Conservation (phyloP, 192 early-diverging fungal species). For the Neocallimastix lanati region DNA sequence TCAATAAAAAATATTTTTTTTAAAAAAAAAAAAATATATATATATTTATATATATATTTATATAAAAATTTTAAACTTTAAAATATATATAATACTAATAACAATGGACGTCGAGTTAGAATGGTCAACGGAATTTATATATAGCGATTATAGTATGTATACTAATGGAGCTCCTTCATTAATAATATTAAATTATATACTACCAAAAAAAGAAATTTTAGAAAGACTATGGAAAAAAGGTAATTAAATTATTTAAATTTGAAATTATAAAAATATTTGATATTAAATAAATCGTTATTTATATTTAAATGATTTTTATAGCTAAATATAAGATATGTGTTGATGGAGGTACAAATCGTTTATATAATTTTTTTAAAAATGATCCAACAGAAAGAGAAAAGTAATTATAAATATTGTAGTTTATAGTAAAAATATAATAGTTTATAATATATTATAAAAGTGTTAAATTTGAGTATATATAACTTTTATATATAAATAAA, state of each 20-base stretch:
- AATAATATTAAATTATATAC: neutral
- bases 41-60: too few relatives aligned
- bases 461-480: too few relatives aligned
- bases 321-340: conserved; percentile 48
- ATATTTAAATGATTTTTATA: conserved; percentile 1
- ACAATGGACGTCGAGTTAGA: neutral
- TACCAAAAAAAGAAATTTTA: neutral
- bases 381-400: conserved; percentile 14
- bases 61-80: too few relatives aligned
- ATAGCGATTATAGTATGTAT: neutral
- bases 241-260: too few relatives aligned
- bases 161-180: neutral
- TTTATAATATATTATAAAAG: too few relatives aligned
- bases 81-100: neutral
- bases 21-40: too few relatives aligned
- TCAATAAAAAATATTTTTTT: too few relatives aligned
- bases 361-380: conserved; percentile 45
- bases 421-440: too few relatives aligned
- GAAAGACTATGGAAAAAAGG: neutral
- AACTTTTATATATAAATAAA: too few relatives aligned
- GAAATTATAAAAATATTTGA: too few relatives aligned
- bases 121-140: neutral
- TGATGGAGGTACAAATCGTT: conserved; percentile 77
- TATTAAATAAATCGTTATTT: too few relatives aligned
- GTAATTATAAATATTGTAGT: too few relatives aligned